Evolutionary conservation across 306 rosid species (phyloP).

Genomic region (Cicer chorassanicum): DNA sequence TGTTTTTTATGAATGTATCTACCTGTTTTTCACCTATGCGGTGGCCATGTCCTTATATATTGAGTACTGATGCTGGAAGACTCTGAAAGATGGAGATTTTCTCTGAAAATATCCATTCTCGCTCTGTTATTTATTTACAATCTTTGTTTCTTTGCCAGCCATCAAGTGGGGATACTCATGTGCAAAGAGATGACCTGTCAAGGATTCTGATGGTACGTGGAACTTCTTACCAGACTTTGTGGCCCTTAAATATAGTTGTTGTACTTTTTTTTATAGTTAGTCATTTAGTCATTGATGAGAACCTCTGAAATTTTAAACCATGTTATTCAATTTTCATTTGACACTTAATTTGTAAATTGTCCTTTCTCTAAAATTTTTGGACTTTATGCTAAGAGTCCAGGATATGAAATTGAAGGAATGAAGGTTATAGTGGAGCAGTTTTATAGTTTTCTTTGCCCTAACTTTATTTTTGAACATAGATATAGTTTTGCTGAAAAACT

Average conservation of each 20-base stretch:
- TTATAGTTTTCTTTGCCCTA: not conserved
- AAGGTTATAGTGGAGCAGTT: not conserved
- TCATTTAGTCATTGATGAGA: not conserved
- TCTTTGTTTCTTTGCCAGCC: slow-evolving; percentile 56
- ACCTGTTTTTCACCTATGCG: slow-evolving; percentile 28
- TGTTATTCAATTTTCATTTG: not conserved
- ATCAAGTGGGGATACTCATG: slow-evolving; percentile 62
- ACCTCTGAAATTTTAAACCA: slow-evolving; percentile 31
- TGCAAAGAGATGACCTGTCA: slow-evolving; percentile 81
- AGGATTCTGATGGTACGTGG: slow-evolving; percentile 80
- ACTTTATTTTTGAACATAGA: slow-evolving; percentile 15
- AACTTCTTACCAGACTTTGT: slow-evolving; percentile 42
- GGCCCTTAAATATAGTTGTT: slow-evolving; percentile 12
- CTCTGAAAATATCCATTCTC: slow-evolving; percentile 37
- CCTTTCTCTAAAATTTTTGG: not conserved
- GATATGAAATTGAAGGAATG: slow-evolving; percentile 31
- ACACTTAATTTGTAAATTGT: not conserved
- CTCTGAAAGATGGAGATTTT: slow-evolving; percentile 16
- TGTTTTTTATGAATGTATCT: slow-evolving; percentile 23
- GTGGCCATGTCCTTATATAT: slow-evolving; percentile 17
- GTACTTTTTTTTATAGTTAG: slow-evolving; percentile 32
- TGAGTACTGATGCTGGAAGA: slow-evolving; percentile 27
- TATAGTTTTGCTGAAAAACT: not conserved
- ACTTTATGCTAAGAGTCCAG: not conserved
- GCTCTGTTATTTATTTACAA: slow-evolving; percentile 41